phyloP scores from a whole-genome alignment of 345 rosid genomes.

The Eucalyptus sp. region DNA sequence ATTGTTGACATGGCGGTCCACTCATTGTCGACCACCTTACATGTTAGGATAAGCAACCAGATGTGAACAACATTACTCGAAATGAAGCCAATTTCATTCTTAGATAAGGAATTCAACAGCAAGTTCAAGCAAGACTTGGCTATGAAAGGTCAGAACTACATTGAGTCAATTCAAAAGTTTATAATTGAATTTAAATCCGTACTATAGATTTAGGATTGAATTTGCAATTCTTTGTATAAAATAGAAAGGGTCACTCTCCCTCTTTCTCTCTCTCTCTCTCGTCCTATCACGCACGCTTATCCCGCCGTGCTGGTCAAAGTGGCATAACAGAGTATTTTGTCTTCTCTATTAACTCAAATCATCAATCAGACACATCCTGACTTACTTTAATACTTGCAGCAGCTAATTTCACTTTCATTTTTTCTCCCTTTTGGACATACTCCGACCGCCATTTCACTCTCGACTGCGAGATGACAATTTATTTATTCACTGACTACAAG shows the following conservation, averaged over 20 bases:
- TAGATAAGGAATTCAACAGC: background rate
- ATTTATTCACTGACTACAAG: background rate
- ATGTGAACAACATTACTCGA: background rate
- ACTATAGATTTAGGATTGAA: fast-evolving
- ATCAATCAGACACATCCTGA: background rate
- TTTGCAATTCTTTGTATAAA: background rate
- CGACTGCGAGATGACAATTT: background rate
- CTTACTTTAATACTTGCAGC: background rate
- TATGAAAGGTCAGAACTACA: background rate
- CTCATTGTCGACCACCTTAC: fast-evolving
- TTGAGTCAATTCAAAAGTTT: background rate
- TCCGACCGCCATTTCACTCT: background rate
- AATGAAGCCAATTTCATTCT: fast-evolving
- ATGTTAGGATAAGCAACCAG: fast-evolving
- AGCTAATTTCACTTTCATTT: background rate
- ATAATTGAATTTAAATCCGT: fast-evolving
- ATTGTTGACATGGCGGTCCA: background rate
- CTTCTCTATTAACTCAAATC: background rate
- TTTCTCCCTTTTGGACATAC: background rate
- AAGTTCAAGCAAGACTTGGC: background rate
- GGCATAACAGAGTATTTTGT: background rate
- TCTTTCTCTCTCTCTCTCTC: background rate
- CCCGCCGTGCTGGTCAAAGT: background rate
- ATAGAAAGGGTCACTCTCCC: background rate
- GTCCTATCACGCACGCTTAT: background rate